Conservation (phyloP, 768 basidiomycete species). For the Pleurotus cornucopiae region DNA sequence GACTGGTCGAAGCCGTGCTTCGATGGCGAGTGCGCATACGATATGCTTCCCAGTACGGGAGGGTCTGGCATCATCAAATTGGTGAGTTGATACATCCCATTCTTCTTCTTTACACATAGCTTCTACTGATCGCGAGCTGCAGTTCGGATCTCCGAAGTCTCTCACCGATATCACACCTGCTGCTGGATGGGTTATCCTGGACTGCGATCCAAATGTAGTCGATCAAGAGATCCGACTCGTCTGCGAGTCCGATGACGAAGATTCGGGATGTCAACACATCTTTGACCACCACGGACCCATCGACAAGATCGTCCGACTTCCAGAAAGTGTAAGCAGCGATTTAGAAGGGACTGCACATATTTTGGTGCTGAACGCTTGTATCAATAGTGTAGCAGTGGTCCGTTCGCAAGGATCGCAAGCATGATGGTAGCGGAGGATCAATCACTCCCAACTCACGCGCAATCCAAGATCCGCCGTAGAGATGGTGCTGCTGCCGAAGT, state of each 20-base stretch:
- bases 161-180: slow-evolving; percentile 5
- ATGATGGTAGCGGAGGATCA: slow-evolving; percentile 33
- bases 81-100: background rate
- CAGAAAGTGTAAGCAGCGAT: slow-evolving; percentile 38
- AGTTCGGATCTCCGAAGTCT: background rate
- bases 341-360: background rate
- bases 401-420: slow-evolving; percentile 26
- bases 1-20: slow-evolving; percentile 22
- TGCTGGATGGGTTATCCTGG: slow-evolving; percentile 3
- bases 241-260: slow-evolving; percentile 1
- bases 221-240: slow-evolving; percentile 2
- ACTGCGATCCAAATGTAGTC: background rate
- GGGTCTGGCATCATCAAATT: background rate
- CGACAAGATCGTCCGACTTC: slow-evolving; percentile 50
- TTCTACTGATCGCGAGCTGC: background rate
- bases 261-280: slow-evolving; percentile 35
- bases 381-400: slow-evolving; percentile 7
- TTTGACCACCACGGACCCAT: slow-evolving; percentile 31
- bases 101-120: background rate
- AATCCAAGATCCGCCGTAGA: slow-evolving; percentile 19
- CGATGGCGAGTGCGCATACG: slow-evolving; percentile 19
- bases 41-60: slow-evolving; percentile 8
- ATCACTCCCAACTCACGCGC: slow-evolving; percentile 23
- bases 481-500: slow-evolving; percentile 22
- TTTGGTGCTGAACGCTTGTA: background rate